These are phyloP conservation scores for Candida arabinofermentans DNA, from an alignment of 805 yeast genomes.

Conservation along the genomic window DNA sequence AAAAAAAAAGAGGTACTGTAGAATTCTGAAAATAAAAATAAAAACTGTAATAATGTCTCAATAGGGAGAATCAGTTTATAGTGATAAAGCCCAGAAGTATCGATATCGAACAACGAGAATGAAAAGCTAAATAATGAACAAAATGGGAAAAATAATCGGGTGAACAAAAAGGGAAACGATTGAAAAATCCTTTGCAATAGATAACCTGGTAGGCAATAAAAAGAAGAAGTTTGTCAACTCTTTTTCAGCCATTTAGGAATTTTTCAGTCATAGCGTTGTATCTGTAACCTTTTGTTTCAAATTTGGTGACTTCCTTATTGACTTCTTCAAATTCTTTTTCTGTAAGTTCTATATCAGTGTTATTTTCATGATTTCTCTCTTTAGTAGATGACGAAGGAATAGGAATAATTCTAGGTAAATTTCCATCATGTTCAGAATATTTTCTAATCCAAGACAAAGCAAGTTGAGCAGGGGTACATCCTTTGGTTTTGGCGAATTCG, in stretches of 20 bases:
- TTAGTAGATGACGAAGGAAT: conserved; percentile 74
- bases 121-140: too few relatives aligned
- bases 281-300: conserved; percentile 47
- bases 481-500: conserved; percentile 43
- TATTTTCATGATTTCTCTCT: conserved; percentile 59
- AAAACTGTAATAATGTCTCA: too few relatives aligned
- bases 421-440: conserved; percentile 33
- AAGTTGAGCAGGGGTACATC: conserved; percentile 58
- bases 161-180: too few relatives aligned
- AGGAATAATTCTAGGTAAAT: conserved; percentile 58
- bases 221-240: too few relatives aligned
- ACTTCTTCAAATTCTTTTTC: conserved; percentile 57
- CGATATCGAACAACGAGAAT: too few relatives aligned
- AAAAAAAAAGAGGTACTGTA: too few relatives aligned
- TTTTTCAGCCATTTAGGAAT: background rate
- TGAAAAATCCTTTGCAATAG: too few relatives aligned
- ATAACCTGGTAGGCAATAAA: too few relatives aligned
- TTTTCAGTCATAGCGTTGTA: conserved; percentile 13
- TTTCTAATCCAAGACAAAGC: conserved; percentile 65
- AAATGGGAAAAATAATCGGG: too few relatives aligned
- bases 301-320: conserved; percentile 38
- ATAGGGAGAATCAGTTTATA: too few relatives aligned
- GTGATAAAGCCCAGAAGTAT: too few relatives aligned
- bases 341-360: conserved; percentile 41
- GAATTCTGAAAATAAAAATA: too few relatives aligned